phyloP scores from a whole-genome alignment of 1,284 basidiomycete species.

The Cystobasidiaceae sp. region DNA sequence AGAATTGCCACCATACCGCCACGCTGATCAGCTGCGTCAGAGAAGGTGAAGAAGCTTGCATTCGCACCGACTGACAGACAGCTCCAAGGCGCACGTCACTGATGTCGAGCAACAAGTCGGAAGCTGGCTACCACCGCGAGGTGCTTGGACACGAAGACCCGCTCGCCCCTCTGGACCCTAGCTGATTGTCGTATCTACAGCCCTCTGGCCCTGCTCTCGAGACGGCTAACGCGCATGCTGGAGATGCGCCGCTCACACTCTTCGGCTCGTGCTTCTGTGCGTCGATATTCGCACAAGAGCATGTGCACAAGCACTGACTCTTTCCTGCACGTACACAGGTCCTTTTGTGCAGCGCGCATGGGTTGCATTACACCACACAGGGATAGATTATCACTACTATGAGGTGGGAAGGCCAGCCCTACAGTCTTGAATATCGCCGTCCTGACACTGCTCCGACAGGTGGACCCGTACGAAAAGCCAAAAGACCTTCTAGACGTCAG shows the following conservation, averaged over 20 bases:
- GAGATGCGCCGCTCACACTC: conserved; percentile 51
- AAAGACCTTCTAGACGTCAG: conserved; percentile 67
- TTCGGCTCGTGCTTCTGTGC: conserved; percentile 60
- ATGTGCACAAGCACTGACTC: too few relatives aligned
- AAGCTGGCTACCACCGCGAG: conserved; percentile 2
- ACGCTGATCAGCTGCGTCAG: too few relatives aligned
- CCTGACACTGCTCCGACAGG: conserved; percentile 56
- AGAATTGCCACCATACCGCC: too few relatives aligned
- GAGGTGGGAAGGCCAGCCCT: conserved; percentile 12
- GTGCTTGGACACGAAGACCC: background rate
- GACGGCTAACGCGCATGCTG: conserved; percentile 55
- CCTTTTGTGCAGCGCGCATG: conserved; percentile 66
- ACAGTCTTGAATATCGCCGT: background rate
- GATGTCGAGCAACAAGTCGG: background rate
- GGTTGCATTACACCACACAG: conserved; percentile 56
- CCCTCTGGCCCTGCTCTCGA: conserved; percentile 58
- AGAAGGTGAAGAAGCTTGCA: too few relatives aligned
- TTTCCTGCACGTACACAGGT: too few relatives aligned
- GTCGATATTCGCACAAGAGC: too few relatives aligned
- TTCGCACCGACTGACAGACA: too few relatives aligned
- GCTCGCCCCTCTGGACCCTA: background rate
- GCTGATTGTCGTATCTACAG: conserved; percentile 33
- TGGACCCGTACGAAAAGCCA: conserved; percentile 76
- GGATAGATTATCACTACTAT: conserved; percentile 36
- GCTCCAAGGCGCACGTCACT: too few relatives aligned